These are phyloP conservation scores for Schwanniomyces pseudopolymorphus DNA, from an alignment of 805 yeast genomes.

Conservation along the genomic window DNA sequence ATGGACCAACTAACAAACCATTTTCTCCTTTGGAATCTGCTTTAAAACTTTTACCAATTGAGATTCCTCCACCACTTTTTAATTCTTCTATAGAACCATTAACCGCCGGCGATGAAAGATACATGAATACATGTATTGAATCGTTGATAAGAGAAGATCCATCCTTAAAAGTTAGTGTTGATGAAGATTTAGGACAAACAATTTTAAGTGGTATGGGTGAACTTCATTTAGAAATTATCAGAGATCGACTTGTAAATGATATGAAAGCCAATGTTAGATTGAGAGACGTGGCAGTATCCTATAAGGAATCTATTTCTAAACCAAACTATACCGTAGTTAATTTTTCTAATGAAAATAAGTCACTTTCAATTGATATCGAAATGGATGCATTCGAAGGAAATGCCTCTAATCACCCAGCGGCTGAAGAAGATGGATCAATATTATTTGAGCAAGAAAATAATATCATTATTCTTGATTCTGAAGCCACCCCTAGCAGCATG, in stretches of 20 bases:
- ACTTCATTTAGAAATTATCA: constrained; percentile 85
- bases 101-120: constrained; percentile 75
- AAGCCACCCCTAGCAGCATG: constrained; percentile 27
- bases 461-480: constrained; percentile 35
- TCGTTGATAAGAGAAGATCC: constrained; percentile 86
- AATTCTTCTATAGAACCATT: constrained; percentile 80
- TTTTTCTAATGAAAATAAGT: constrained; percentile 17
- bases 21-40: constrained; percentile 45
- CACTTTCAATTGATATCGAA: constrained; percentile 22
- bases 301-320: constrained; percentile 61
- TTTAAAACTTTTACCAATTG: constrained; percentile 68
- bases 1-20: constrained; percentile 43
- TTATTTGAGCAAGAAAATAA: constrained; percentile 49
- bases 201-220: constrained; percentile 97
- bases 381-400: constrained; percentile 40
- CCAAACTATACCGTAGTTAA: constrained; percentile 19
- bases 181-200: constrained; percentile 88
- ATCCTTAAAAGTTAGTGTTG: constrained; percentile 64
- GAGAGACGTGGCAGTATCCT: constrained; percentile 86
- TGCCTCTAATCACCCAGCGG: constrained; percentile 27
- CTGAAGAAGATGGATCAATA: constrained; percentile 41
- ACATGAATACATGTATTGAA: constrained; percentile 68
- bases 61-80: constrained; percentile 90
- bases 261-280: constrained; percentile 78
- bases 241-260: constrained; percentile 74